phyloP scores from a whole-genome alignment of 1,139 yeast species.

The Suhomyces terraborum region DNA sequence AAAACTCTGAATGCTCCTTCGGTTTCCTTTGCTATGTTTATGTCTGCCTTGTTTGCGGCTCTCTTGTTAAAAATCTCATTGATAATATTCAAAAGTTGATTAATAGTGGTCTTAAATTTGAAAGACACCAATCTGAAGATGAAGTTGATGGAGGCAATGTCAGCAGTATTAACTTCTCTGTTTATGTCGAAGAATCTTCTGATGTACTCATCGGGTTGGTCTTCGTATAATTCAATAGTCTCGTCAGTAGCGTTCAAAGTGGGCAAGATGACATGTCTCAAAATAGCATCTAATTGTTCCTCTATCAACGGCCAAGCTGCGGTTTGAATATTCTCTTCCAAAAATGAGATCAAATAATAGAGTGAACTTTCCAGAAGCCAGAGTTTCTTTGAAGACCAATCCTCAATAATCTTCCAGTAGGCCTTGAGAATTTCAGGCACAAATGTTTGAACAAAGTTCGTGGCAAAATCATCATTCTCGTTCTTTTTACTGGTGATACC shows the following conservation, averaged over 20 bases:
- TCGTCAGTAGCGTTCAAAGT: slow-evolving; percentile 58
- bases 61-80: slow-evolving; percentile 53
- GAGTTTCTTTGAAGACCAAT: slow-evolving; percentile 56
- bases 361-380: slow-evolving; percentile 65
- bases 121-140: slow-evolving; percentile 52
- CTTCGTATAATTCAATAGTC: slow-evolving; percentile 64
- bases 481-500: slow-evolving; percentile 44
- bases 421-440: slow-evolving; percentile 63
- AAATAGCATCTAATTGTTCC: slow-evolving; percentile 58
- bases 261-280: slow-evolving; percentile 64
- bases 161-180: slow-evolving; percentile 74
- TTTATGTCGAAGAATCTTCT: slow-evolving; percentile 69
- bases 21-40: slow-evolving; percentile 40
- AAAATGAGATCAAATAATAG: slow-evolving; percentile 62
- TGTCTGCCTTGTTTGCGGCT: slow-evolving; percentile 32
- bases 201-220: slow-evolving; percentile 73
- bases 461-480: slow-evolving; percentile 42
- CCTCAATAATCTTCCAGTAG: slow-evolving; percentile 60
- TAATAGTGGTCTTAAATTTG: slow-evolving; percentile 48
- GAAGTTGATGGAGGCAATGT: slow-evolving; percentile 79
- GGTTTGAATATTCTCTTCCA: slow-evolving; percentile 60
- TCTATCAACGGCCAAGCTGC: slow-evolving; percentile 57
- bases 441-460: slow-evolving; percentile 50
- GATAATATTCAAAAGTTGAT: slow-evolving; percentile 46
- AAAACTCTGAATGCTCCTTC: slow-evolving; percentile 57